Percentiles rank a stretch among this genome's conserved stretches.
These are phyloP conservation scores for Nothophoma quercina DNA, from an alignment of 2,329 filamentous ascomycete species.

Conservation along the genomic window DNA sequence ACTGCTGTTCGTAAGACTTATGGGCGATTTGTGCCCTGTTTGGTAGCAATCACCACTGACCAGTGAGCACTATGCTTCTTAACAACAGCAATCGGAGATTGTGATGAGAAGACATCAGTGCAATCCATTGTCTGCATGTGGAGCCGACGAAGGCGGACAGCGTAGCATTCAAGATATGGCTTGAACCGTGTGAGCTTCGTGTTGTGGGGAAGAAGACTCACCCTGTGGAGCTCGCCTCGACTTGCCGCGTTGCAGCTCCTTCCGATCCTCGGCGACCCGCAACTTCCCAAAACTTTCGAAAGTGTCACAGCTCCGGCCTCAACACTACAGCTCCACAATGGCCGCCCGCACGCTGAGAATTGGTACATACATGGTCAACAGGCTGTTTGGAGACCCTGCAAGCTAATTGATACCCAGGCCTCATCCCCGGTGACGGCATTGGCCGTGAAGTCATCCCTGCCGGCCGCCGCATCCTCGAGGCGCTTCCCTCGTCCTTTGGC, in stretches of 20 bases:
- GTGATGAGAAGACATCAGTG: no score
- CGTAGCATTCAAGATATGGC: no score
- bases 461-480: conserved; percentile 88
- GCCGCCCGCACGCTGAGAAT: conserved; percentile 43
- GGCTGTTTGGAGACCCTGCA: no score
- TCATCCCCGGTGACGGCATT: conserved; percentile 98
- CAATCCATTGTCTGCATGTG: no score
- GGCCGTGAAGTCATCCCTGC: conserved; percentile 97
- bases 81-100: no score
- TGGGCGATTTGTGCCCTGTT: no score
- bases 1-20: no score
- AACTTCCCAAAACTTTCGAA: conserved; percentile 24
- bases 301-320: conserved; percentile 1
- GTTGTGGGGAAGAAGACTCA: no score
- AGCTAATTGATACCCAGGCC: conserved; percentile 64
- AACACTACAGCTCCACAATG: conserved; percentile 32
- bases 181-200: no score
- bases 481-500: conserved; percentile 86
- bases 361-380: conserved; percentile 19
- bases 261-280: conserved; percentile 8
- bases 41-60: no score
- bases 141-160: no score
- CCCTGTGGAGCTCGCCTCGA: conserved; percentile 3
- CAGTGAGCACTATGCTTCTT: no score
- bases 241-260: conserved; percentile 3